These are phyloP conservation scores for Dichotomocladium elegans DNA, from an alignment of 371 early-diverging fungal species.

Conservation along the genomic window DNA sequence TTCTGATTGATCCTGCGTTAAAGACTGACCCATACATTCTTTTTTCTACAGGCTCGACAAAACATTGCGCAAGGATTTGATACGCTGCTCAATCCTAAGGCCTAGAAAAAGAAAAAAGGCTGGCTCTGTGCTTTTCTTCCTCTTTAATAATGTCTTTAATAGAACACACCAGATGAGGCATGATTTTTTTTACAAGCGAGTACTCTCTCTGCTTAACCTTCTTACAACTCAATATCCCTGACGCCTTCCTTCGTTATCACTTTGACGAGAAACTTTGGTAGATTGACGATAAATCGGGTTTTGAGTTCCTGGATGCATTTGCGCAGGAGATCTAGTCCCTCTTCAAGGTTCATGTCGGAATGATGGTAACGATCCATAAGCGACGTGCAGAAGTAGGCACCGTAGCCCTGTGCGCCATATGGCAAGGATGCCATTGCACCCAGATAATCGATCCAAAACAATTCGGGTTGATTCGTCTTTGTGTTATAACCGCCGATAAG, in stretches of 20 bases:
- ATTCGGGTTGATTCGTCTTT: slow-evolving; percentile 66
- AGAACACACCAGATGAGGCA: no score
- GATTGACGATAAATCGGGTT: slow-evolving; percentile 83
- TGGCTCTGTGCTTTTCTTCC: no score
- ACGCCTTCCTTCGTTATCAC: slow-evolving; percentile 86
- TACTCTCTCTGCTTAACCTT: no score
- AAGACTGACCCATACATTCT: not conserved
- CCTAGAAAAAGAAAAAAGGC: not conserved
- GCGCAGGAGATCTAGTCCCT: slow-evolving; percentile 74
- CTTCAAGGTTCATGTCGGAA: slow-evolving; percentile 78
- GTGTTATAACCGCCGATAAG: slow-evolving; percentile 85
- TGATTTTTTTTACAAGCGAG: no score
- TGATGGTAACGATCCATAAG: slow-evolving; percentile 92
- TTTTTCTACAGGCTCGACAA: slow-evolving; percentile 11
- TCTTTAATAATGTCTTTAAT: no score
- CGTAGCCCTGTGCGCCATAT: slow-evolving; percentile 93
- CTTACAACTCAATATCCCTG: slow-evolving; percentile 50
- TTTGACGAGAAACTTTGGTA: slow-evolving; percentile 81
- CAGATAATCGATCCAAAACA: slow-evolving; percentile 95
- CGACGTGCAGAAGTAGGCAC: slow-evolving; percentile 86
- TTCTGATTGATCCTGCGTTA: no score
- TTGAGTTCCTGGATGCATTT: slow-evolving; percentile 88
- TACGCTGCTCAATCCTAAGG: slow-evolving; percentile 6
- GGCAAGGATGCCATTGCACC: slow-evolving; percentile 77
- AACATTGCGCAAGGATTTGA: slow-evolving; percentile 26